phyloP scores from a whole-genome alignment of 2,329 filamentous ascomycete genomes.

The Paecilomyces variotii region DNA sequence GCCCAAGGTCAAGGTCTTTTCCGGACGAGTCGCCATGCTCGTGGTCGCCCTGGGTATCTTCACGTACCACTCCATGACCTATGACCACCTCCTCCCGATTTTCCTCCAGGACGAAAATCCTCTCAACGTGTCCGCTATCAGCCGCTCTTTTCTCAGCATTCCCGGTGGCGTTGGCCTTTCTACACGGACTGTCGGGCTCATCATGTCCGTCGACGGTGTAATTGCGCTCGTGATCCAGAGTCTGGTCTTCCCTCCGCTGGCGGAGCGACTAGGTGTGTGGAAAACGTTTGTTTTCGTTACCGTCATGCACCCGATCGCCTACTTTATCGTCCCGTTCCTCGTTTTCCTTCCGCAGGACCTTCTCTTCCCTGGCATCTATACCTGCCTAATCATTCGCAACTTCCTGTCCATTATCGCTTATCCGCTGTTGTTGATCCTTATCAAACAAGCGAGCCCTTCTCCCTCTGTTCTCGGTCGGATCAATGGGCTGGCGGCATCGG shows the following conservation, averaged over 20 bases:
- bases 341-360: constrained; percentile 48
- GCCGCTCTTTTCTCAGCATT: constrained; percentile 45
- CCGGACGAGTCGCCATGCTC: constrained; percentile 61
- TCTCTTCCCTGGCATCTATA: constrained; percentile 56
- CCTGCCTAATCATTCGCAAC: constrained; percentile 58
- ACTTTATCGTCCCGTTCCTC: constrained; percentile 62
- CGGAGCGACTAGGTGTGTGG: constrained; percentile 59
- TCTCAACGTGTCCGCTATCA: constrained; percentile 18
- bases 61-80: constrained; percentile 92
- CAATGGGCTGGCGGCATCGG: constrained; percentile 64
- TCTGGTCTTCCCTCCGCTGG: constrained; percentile 59
- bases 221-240: constrained; percentile 68
- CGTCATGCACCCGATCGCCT: constrained; percentile 57
- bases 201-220: constrained; percentile 61
- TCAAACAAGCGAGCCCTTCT: constrained; percentile 63
- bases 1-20: constrained; percentile 42
- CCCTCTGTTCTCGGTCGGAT: constrained; percentile 58
- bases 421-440: constrained; percentile 60
- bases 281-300: constrained; percentile 58
- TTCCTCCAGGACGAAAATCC: constrained; percentile 69
- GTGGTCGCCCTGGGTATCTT: constrained; percentile 80
- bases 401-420: constrained; percentile 61
- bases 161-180: constrained; percentile 59
- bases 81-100: constrained; percentile 84
- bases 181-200: constrained; percentile 59